Evolutionary conservation across 208 protist species (phyloP), one percentile per base, ranked within the genome.

Genomic region (Leishmania major): DNA sequence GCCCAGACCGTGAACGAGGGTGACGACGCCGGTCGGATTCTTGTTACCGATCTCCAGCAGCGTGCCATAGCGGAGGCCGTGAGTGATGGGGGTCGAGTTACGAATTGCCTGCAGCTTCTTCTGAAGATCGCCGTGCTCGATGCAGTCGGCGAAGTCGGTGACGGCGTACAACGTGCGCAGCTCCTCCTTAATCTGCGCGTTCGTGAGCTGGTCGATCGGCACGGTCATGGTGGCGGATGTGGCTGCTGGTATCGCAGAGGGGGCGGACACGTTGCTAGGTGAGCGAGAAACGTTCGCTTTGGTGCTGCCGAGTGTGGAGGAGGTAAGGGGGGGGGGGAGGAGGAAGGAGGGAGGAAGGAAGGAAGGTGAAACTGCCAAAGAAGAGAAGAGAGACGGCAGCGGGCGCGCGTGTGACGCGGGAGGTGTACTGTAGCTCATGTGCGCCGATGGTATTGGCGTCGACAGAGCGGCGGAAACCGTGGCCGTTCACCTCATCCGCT

Each of bases 1-100:
- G 49, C 96, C 96, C 28, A 99, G 84, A 8, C 97, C 97, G 90
- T 99, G 98, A 28, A 86, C 81, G 71, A 99, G 89, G 13, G 97
- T 98, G 35, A 99, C 94, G 53, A 97, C 69, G 13, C 93, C 94
- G 35, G 84, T 93, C 2, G 92, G 93, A 70, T 87, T 89, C 78
- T 78, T 81, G 81, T 97, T 97, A 62, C 94, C 93, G 49, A 95
- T 85, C 76, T 90, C 76, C 43, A 97, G 83, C 35, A 96, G 74
- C 35, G 78, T 53, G n/a, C 93, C 94, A 84, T 97, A 97, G 70
- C 74, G 75, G 10, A 89, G 75, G 47, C 85, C 85, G 75, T 88
- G 81, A 4, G 90, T 95, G 57, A 93, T 88, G n/a, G 88, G 85
- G 69, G 82, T 62, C 17, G 82, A 84, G 31, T 89, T 77, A 17